Percentiles rank a stretch among this genome's conserved stretches.
Evolutionary conservation across 148 eudicot species (phyloP).

Genomic region (Cornus kousa): DNA sequence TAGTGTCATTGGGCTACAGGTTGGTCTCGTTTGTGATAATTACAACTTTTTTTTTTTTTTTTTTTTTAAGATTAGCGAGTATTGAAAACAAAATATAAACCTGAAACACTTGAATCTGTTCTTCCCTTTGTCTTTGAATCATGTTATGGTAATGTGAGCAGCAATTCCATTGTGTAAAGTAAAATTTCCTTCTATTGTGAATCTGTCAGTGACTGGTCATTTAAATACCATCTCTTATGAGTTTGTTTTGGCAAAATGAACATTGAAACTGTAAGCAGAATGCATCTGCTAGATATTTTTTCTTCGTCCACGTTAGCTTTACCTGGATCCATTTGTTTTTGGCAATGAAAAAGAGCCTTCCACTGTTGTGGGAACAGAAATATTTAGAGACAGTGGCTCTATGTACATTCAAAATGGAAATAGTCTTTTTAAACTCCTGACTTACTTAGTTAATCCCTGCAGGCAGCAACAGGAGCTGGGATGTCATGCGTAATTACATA

Average conservation of each 20-base stretch:
- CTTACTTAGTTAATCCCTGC: constrained; percentile 18
- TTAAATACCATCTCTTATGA: not conserved
- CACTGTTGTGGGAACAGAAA: not conserved
- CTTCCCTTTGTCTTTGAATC: no score
- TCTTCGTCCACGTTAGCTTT: not conserved
- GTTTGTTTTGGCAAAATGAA: not conserved
- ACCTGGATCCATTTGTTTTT: not conserved
- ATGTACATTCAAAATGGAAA: not conserved
- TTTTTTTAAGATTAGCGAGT: not conserved
- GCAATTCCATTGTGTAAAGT: not conserved
- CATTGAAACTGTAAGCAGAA: not conserved
- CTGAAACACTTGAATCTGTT: not conserved
- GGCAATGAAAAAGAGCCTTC: not conserved
- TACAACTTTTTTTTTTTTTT: no score
- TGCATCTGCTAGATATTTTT: not conserved
- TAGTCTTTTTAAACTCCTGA: not conserved
- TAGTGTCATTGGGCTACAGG: constrained; percentile 97
- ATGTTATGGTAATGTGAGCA: not conserved
- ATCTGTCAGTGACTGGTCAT: not conserved
- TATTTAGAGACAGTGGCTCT: not conserved
- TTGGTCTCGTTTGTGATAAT: constrained; percentile 16
- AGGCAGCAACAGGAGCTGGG: constrained; percentile 97
- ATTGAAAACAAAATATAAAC: not conserved
- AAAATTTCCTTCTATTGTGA: not conserved
- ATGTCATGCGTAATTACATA: constrained; percentile 84